Evolutionary conservation across 139 green algal species (phyloP).

Genomic region (Auxenochlorella pyrenoidosa): DNA sequence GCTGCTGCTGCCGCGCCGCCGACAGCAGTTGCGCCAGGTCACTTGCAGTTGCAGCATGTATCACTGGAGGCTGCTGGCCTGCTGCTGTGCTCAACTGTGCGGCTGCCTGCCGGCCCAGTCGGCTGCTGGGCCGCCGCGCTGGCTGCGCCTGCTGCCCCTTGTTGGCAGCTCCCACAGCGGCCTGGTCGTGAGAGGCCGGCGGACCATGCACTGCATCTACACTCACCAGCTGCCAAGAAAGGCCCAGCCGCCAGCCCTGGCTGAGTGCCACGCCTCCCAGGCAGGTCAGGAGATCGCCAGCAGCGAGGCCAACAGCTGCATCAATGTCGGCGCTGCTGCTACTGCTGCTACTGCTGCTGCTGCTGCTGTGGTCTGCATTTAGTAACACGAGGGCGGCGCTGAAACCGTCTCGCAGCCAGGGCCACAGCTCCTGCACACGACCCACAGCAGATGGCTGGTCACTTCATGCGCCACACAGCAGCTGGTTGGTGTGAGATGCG

Average conservation of each 20-base stretch:
- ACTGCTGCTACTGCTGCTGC: too few relatives aligned
- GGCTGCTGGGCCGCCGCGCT: not conserved
- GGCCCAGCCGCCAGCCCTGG: not conserved
- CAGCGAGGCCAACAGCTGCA: not conserved
- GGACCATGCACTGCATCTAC: not conserved
- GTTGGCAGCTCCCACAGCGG: not conserved
- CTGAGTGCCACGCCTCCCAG: not conserved
- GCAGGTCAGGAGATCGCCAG: not conserved
- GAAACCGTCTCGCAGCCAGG: slow-evolving; percentile 12
- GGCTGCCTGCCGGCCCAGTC: not conserved
- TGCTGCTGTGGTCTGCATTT: not conserved
- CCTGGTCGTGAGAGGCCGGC: not conserved
- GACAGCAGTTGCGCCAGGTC: slow-evolving; percentile 13
- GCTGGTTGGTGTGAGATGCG: not conserved
- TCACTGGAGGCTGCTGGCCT: not conserved
- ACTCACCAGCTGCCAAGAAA: slow-evolving; percentile 21
- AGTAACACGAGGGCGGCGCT: not conserved
- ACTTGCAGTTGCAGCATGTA: not conserved
- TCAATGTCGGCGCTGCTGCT: not conserved
- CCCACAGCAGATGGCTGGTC: not conserved
- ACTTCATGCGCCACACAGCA: too few relatives aligned
- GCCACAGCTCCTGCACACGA: not conserved
- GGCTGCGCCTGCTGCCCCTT: not conserved
- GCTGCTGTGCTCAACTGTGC: not conserved
- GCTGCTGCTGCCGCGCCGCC: not conserved